Base-by-base conservation (phyloP, 352 stramenopile species). In the Aphanomyces cochlioides region DNA sequence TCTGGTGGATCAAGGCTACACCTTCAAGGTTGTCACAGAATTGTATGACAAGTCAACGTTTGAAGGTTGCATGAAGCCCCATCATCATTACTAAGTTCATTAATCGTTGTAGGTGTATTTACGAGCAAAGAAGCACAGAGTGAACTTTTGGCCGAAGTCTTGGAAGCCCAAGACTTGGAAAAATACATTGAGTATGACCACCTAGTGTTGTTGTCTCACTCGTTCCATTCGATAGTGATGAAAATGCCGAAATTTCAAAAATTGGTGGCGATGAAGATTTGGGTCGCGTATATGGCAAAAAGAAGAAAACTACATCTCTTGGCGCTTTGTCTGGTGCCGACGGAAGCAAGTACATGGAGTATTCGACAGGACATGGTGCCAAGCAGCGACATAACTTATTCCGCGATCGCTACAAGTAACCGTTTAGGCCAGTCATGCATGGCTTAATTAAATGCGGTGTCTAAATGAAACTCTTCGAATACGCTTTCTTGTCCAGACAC, bases 1-100 rank as follows among this genome's bases (percentile, higher is more conserved):
- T 78, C 87, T 99, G 19, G 97, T 99, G 67, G 97, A 99, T 79
- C 98, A 99, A 77, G 98, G 98, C 58, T 99, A 99, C 79, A 99
- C 97, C 21, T 99, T 99, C 82, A 99, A 99, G 83, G 97, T 99
- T 68, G 95, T 99, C 43, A 98, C 93, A 36, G 96, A 98, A 59
- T 82, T 98, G 6, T 97, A 90, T 58, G 84, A 94, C 72, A 83
- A 78, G 38, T 75, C 87, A 0, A 85, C 80, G 41, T 94, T 94
- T 72, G 56, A 91, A 69, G 86, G 54, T 61, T n/a, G 8, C 50
- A 21, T 10, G 37, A 34, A n/a, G 3, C 8, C n/a, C 50, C 1
- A 19, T 15, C 1, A 3, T 19, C 50, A 19, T 58, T 58, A 19
- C 50, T 36, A 58, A 19, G 7, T 58, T 61, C 13, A 8, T 61